Conservation (phyloP, 2,329 filamentous ascomycete species). For the Peltaster fructicola region DNA sequence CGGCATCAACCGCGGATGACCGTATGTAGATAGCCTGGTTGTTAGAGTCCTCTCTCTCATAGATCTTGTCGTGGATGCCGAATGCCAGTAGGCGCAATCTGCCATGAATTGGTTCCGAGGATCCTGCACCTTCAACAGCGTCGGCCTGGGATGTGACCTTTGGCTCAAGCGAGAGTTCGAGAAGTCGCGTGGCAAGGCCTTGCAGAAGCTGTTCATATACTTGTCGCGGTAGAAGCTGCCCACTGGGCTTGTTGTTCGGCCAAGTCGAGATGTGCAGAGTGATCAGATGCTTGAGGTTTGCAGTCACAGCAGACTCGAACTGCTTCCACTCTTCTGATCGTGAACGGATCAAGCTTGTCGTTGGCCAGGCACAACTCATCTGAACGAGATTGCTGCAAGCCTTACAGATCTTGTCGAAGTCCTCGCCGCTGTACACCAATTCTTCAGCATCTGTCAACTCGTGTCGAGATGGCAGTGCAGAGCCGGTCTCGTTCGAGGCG, state of each 20-base stretch:
- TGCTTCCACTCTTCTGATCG: conserved; percentile 26
- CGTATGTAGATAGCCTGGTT: conserved; percentile 31
- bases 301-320: conserved; percentile 20
- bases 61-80: conserved; percentile 28
- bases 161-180: no score
- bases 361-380: conserved; percentile 29
- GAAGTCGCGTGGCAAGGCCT: conserved; percentile 10
- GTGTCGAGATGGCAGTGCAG: conserved; percentile 2
- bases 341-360: conserved; percentile 24
- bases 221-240: conserved; percentile 23
- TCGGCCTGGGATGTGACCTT: no score
- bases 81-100: conserved; percentile 29
- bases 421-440: conserved; percentile 25
- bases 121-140: no score
- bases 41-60: conserved; percentile 28
- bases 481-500: conserved; percentile 12
- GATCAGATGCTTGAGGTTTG: conserved; percentile 21
- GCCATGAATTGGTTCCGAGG: no score
- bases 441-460: conserved; percentile 21
- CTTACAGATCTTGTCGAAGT: conserved; percentile 29
- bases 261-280: conserved; percentile 32
- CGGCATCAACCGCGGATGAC: conserved; percentile 24
- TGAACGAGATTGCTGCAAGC: conserved; percentile 27
- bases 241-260: conserved; percentile 26
- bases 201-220: conserved; percentile 29